Evolutionary conservation across 2,329 filamentous ascomycete genomes (phyloP).

Genomic region (Cercospora berteroae): DNA sequence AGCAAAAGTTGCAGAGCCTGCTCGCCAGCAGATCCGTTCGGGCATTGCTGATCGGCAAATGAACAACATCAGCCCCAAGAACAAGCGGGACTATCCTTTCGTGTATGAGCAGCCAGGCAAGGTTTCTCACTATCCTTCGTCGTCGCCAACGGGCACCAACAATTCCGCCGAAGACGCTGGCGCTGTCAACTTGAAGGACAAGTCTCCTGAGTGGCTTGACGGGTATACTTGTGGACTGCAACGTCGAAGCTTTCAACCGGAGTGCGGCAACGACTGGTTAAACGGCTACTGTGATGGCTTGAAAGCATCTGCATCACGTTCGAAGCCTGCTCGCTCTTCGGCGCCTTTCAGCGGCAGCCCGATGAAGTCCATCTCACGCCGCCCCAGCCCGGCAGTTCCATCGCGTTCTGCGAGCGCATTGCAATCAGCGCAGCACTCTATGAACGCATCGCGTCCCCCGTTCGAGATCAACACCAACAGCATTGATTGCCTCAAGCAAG

Average conservation of each 20-base stretch:
- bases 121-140: conserved; percentile 1
- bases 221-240: conserved; percentile 37
- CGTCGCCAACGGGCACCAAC: conserved; percentile 20
- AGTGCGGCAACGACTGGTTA: conserved; percentile 32
- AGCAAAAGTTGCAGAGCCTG: conserved; percentile 4
- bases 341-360: conserved; percentile 30
- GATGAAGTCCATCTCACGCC: conserved; percentile 25
- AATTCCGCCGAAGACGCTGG: conserved; percentile 19
- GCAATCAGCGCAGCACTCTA: conserved; percentile 13
- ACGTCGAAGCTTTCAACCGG: conserved; percentile 30
- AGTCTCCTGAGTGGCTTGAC: conserved; percentile 34
- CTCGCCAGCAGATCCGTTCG: neutral
- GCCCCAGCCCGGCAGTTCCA: conserved; percentile 28
- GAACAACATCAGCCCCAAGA: conserved; percentile 35
- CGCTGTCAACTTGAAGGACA: conserved; percentile 27
- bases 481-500: conserved; percentile 36
- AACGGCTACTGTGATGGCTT: conserved; percentile 38
- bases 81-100: conserved; percentile 32
- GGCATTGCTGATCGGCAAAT: conserved; percentile 26
- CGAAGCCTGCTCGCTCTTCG: neutral
- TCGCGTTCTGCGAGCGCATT: conserved; percentile 18
- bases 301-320: neutral
- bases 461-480: conserved; percentile 28
- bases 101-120: conserved; percentile 31
- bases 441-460: conserved; percentile 15